These are phyloP conservation scores for Leccinum colubrinum DNA, from an alignment of 1,284 basidiomycete genomes.

Conservation along the genomic window DNA sequence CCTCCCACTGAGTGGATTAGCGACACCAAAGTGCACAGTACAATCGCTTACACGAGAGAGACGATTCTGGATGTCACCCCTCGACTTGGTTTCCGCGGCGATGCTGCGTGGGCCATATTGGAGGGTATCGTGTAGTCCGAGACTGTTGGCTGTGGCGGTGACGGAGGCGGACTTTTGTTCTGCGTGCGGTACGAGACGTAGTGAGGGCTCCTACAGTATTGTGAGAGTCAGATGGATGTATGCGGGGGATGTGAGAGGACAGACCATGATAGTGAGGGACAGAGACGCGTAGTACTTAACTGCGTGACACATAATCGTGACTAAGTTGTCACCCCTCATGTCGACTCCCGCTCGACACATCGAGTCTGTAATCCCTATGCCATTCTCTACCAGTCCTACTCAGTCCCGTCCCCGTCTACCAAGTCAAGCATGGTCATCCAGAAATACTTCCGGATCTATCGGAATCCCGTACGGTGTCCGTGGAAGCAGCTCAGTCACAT, in stretches of 20 bases:
- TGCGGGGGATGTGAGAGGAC: slow-evolving; percentile 1
- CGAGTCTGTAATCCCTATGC: slow-evolving; percentile 61
- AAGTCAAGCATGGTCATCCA: slow-evolving; percentile 30
- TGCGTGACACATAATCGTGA: slow-evolving; percentile 26
- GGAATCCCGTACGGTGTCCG: slow-evolving; percentile 37
- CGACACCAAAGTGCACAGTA: not conserved
- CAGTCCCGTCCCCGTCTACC: slow-evolving; percentile 36
- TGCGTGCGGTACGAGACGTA: slow-evolving; percentile 63
- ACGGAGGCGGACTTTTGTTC: slow-evolving; percentile 62
- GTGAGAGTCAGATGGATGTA: not conserved
- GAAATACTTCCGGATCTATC: slow-evolving; percentile 29
- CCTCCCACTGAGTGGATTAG: slow-evolving; percentile 72
- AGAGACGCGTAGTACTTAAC: slow-evolving; percentile 26
- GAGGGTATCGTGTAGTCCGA: slow-evolving; percentile 80
- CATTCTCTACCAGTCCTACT: slow-evolving; percentile 42
- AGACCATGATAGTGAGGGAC: slow-evolving; percentile 40
- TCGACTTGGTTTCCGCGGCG: slow-evolving; percentile 63
- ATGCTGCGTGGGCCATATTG: slow-evolving; percentile 74
- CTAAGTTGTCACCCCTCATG: slow-evolving; percentile 39
- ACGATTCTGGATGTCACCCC: slow-evolving; percentile 56
- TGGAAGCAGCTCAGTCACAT: slow-evolving; percentile 30
- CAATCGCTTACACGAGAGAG: slow-evolving; percentile 59
- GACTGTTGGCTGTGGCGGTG: slow-evolving; percentile 63
- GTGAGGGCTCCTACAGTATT: slow-evolving; percentile 54
- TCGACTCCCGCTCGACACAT: slow-evolving; percentile 52